phyloP scores from a whole-genome alignment of 495 filamentous ascomycete genomes.

The Daldinia decipiens region DNA sequence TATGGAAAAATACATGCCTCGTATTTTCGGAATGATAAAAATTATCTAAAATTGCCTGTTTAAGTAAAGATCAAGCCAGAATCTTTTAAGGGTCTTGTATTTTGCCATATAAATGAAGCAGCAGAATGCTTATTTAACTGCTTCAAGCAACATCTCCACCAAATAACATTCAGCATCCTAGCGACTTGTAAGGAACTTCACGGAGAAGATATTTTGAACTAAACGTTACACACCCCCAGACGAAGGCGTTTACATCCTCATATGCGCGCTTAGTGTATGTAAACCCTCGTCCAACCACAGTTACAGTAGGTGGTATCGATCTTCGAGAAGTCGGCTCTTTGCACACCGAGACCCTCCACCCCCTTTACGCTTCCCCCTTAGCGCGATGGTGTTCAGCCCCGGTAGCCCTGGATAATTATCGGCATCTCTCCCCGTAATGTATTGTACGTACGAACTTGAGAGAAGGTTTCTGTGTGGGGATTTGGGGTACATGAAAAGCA shows the following conservation, averaged over 20 bases:
- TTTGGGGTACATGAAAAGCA: conserved; percentile 40
- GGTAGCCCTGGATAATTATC: conserved; percentile 22
- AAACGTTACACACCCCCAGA: conserved; percentile 9
- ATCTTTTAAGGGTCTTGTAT: no score
- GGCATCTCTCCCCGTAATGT: conserved; percentile 22
- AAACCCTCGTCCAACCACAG: neutral
- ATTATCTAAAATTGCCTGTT: no score
- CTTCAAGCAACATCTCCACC: no score
- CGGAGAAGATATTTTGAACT: neutral
- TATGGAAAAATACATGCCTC: no score
- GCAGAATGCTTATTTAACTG: no score
- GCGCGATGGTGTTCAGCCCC: conserved; percentile 15
- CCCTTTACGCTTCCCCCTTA: conserved; percentile 7
- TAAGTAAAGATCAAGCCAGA: no score
- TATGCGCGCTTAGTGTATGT: conserved; percentile 17
- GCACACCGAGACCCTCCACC: conserved; percentile 22
- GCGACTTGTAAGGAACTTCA: no score
- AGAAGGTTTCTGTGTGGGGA: conserved; percentile 34
- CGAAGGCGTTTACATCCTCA: neutral
- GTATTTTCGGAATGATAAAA: no score
- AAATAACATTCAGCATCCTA: no score
- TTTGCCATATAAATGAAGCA: no score
- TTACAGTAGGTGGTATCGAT: conserved; percentile 3
- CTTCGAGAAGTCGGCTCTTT: conserved; percentile 26
- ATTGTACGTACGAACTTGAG: conserved; percentile 19